Base-by-base conservation (phyloP, 2,329 filamentous ascomycete genomes). In the Hypoxylon sp. region DNA sequence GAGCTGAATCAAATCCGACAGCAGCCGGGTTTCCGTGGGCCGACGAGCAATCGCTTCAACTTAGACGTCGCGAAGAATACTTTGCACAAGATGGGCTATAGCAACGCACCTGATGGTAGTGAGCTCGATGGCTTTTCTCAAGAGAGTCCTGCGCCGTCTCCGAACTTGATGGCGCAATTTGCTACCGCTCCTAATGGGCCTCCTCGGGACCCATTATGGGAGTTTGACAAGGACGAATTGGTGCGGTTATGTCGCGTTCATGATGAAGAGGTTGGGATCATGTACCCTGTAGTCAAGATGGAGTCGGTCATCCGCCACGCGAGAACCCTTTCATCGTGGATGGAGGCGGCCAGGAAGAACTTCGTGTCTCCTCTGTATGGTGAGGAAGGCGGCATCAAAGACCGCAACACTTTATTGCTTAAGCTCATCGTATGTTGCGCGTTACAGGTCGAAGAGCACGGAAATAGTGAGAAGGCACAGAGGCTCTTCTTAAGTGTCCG, bases 251-350 rank as follows among this genome's bases (percentile, higher is more conserved):
- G 93, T 71, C 85, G 88, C 13, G 83, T 97, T 0, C 95, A 96
- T 75, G 92, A 97, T 72, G 94, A 98, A 74, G 94, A 98, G 77
- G 90, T 97, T 74, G 93, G 93, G 46, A 87, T 95, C 74, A 97
- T 97, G 93, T 97, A 97, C 77, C 95, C 95, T 0, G 87, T 97
- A 3, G 79, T 97, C 50, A 87, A 93, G 72, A 91, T 97, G 36
- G 87, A 91, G 45, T 85, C 85, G 45, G 82, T 97, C 41, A 89
- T 92, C 38, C 82, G 84, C 5, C 92, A 97, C 77, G 90, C 90
- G 5, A 89, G 87, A 68, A 85, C 86, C 65, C 82, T 97, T 0
- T 90, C 90, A 61, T 84, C 87, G 0, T 96, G 93, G 77, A 89
- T 96, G 75, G 91, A 94, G 71, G 76, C 80, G 0, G 74, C 80